Evolutionary conservation across 768 basidiomycete species (phyloP), one percentile per base, ranked within the genome.

Genomic region (Mycena rebaudengoi): DNA sequence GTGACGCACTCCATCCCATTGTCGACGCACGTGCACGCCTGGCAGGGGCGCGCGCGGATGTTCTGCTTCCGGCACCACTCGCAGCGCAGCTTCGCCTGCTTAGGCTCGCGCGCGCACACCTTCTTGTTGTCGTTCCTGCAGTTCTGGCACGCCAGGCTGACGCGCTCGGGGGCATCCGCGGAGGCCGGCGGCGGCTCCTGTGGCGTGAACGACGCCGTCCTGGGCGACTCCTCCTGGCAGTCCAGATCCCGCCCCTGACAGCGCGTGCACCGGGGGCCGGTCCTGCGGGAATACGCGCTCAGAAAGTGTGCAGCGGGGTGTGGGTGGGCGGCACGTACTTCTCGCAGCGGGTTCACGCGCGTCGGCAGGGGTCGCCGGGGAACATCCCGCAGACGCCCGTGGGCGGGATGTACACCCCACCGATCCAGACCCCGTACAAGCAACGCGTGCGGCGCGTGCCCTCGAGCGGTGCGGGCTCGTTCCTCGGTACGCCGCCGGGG

Each of bases 341-440:
- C 73, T 82, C 82, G 58, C 88, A 90, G 46, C 85, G 80, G 11
- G 85, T 80, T 30, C 87, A 85, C 32, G 86, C 88, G 32, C 81
- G 79, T 56, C 89, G 80, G 67, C 88, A 89, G 26, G 46, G 18
- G 20, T 64, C 54, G 40, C 25, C 67, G 25, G 65, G 78, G 52
- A 60, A 67, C 13, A 73, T 78, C 28, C 82, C 82, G 2, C 82
- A 81, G 18, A 83, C 85, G 25, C 80, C 83, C 10, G 53, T 64
- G 50, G 67, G 80, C 10, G 62, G 62, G 5, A 81, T 72, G 35
- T 74, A 76, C 56, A 69, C 66, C 25, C 73, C 80, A 11, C 79
- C 79, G 5, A 77, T 85, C 29, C 84, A 90, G 65, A 90, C 91
- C 5, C 90, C 92, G 2, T 94, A 94, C 70, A 89, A 92, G 68